Percentiles rank a stretch among this genome's conserved stretches.
phyloP scores from a whole-genome alignment of 2,329 filamentous ascomycete species.

The Ophiosphaerella korrae region DNA sequence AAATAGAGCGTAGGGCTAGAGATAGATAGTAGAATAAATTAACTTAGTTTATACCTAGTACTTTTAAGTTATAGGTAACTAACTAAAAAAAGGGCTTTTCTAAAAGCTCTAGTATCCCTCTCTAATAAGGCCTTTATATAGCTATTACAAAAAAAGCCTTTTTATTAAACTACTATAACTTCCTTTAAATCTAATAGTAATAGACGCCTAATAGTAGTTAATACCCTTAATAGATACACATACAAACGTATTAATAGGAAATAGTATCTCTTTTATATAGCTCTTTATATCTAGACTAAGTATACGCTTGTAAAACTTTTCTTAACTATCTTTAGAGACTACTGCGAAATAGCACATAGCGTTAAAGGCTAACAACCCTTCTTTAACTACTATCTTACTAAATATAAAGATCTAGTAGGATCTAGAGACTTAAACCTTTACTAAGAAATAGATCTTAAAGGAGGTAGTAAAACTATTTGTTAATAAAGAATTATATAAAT shows the following conservation, averaged over 20 bases:
- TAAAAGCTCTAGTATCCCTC: no score
- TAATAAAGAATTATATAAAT: constrained; percentile 57
- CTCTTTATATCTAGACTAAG: constrained; percentile 33
- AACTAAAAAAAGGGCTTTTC: no score
- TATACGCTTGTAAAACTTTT: constrained; percentile 38
- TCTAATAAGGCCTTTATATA: no score
- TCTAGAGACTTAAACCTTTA: constrained; percentile 14
- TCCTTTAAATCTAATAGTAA: no score
- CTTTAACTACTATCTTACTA: constrained; percentile 48
- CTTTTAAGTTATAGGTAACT: no score
- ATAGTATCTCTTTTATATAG: constrained; percentile 34
- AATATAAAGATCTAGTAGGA: constrained; percentile 48
- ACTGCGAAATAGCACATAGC: constrained; percentile 52
- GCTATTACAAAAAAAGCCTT: no score
- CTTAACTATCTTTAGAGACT: constrained; percentile 52
- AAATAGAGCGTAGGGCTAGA: no score
- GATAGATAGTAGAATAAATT: no score
- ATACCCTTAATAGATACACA: constrained; percentile 33
- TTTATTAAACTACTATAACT: no score
- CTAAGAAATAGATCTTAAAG: constrained; percentile 60
- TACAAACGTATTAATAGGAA: constrained; percentile 23
- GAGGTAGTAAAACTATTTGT: constrained; percentile 58
- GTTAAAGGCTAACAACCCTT: constrained; percentile 51
- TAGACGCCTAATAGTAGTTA: constrained; percentile 14
- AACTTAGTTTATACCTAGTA: no score